Conservation (phyloP, 2,329 filamentous ascomycete species). For the Whalleya microplaca region DNA sequence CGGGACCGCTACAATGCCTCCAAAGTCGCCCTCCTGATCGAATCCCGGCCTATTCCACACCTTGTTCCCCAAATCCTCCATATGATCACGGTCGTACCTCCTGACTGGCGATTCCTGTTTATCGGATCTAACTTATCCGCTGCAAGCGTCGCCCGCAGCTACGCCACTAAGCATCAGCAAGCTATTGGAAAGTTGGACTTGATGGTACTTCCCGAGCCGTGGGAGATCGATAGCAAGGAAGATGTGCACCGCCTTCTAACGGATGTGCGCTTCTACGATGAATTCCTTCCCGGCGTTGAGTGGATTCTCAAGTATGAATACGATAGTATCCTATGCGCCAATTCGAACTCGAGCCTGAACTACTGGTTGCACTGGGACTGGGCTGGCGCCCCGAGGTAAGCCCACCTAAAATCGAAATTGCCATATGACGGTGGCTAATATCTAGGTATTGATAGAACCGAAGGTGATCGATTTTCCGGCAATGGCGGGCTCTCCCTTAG, state of each 20-base stretch:
- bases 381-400: slow-evolving; percentile 55
- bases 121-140: slow-evolving; percentile 54
- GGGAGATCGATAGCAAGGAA: slow-evolving; percentile 52
- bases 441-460: slow-evolving; percentile 35
- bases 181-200: slow-evolving; percentile 56
- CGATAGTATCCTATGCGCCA: slow-evolving; percentile 61
- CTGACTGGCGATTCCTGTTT: slow-evolving; percentile 59
- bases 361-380: slow-evolving; percentile 59
- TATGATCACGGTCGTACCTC: slow-evolving; percentile 56
- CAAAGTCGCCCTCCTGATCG: slow-evolving; percentile 57
- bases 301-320: slow-evolving; percentile 59
- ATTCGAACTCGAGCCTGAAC: slow-evolving; percentile 54
- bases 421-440: not conserved
- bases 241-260: slow-evolving; percentile 53
- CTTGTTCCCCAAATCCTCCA: slow-evolving; percentile 55
- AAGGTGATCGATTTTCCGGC: slow-evolving; percentile 51
- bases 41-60: slow-evolving; percentile 51
- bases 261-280: slow-evolving; percentile 55
- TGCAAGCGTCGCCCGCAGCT: slow-evolving; percentile 47
- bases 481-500: slow-evolving; percentile 60
- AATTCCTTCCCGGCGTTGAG: slow-evolving; percentile 53
- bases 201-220: slow-evolving; percentile 51
- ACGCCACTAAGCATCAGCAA: slow-evolving; percentile 53
- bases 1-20: slow-evolving; percentile 48
- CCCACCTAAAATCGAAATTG: not conserved